Conservation (phyloP, 805 yeast genomes). For the Saccharomyces mikatae region DNA sequence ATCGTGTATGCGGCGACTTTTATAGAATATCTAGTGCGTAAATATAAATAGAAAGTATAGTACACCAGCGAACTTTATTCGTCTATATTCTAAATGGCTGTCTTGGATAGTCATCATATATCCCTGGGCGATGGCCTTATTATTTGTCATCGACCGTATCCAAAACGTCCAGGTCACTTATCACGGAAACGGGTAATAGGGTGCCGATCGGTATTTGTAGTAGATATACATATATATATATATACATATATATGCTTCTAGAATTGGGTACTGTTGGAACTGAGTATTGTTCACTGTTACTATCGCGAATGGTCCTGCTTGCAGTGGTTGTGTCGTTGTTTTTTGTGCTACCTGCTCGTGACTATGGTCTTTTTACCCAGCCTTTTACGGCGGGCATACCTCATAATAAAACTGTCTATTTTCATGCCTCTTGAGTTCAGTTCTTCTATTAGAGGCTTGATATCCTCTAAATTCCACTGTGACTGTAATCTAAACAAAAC, state of each 20-base stretch:
- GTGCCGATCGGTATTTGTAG: neutral
- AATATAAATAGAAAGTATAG: neutral
- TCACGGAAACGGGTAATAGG: neutral
- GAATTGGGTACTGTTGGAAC: no score
- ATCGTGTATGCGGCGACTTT: neutral
- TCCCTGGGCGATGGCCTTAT: neutral
- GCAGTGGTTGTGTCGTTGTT: neutral
- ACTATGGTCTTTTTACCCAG: constrained; percentile 37
- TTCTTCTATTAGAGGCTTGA: constrained; percentile 56
- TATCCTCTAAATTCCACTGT: constrained; percentile 54
- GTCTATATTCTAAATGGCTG: neutral
- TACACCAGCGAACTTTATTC: neutral
- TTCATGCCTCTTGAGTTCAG: constrained; percentile 46
- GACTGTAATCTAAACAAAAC: constrained; percentile 46
- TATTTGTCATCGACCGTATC: neutral
- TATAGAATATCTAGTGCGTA: neutral
- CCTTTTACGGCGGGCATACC: constrained; percentile 49
- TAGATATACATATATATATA: neutral
- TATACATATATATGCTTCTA: no score
- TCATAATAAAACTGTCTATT: constrained; percentile 52
- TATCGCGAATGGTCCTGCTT: neutral
- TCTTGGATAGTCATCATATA: neutral
- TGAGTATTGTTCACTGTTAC: neutral
- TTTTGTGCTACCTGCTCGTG: constrained; percentile 19
- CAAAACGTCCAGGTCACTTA: neutral